These are phyloP conservation scores for Epicoccum nigrum DNA, from an alignment of 2,329 filamentous ascomycete genomes.

Conservation along the genomic window DNA sequence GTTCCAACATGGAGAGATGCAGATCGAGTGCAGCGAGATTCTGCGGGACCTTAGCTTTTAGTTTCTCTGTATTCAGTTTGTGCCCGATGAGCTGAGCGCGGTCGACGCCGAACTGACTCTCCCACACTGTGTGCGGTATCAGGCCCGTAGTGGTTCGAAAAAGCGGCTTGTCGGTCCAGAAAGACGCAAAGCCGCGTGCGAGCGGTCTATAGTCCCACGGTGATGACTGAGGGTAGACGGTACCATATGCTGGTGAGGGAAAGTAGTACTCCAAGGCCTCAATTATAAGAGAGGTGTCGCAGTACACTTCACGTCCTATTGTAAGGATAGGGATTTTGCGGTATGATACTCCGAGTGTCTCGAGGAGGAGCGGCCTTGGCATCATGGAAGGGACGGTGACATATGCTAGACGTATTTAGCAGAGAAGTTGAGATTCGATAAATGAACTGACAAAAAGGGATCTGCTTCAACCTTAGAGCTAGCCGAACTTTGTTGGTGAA, in stretches of 20 bases:
- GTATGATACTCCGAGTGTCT: conserved; percentile 48
- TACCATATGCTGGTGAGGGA: conserved; percentile 38
- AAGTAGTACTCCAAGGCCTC: conserved; percentile 44
- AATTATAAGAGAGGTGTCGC: conserved; percentile 44
- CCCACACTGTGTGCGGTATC: conserved; percentile 50
- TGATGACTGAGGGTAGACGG: conserved; percentile 42
- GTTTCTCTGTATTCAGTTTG: conserved; percentile 44
- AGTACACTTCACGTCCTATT: conserved; percentile 44
- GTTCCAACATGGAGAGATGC: conserved; percentile 48
- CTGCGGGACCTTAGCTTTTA: conserved; percentile 48
- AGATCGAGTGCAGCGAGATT: conserved; percentile 48
- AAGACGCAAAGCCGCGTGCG: conserved; percentile 49
- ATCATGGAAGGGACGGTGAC: conserved; percentile 50
- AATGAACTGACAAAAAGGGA: conserved; percentile 12
- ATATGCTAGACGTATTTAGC: conserved; percentile 24
- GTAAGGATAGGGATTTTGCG: conserved; percentile 46
- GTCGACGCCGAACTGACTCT: conserved; percentile 48
- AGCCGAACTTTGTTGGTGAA: conserved; percentile 49
- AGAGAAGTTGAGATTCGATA: neutral
- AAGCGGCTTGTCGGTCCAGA: conserved; percentile 50
- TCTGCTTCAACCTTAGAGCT: conserved; percentile 42
- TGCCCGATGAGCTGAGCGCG: conserved; percentile 50
- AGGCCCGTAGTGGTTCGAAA: conserved; percentile 51
- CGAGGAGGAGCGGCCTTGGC: conserved; percentile 45
- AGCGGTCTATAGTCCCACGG: conserved; percentile 43